phyloP scores from a whole-genome alignment of 2,329 filamentous ascomycete species.

The Trichoderma simmonsii region DNA sequence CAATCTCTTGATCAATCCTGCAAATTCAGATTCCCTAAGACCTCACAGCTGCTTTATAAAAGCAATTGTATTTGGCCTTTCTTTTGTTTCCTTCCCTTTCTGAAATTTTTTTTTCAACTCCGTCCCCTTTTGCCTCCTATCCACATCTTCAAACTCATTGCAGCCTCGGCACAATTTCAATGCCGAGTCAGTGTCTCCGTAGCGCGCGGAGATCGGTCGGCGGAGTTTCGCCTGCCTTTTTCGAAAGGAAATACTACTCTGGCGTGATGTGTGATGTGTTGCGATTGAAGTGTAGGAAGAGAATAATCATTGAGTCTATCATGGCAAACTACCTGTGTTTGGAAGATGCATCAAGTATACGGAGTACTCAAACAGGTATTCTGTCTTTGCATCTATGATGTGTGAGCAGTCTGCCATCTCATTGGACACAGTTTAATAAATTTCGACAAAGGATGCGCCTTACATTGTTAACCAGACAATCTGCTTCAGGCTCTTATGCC shows the following conservation, averaged over 20 bases:
- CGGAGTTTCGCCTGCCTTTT: not conserved
- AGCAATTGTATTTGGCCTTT: not conserved
- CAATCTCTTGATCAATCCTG: not conserved
- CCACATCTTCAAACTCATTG: not conserved
- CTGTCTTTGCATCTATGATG: not conserved
- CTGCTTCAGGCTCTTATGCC: not conserved
- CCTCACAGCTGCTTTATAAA: not conserved
- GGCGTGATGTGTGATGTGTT: not conserved
- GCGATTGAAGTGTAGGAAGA: not conserved
- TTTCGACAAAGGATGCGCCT: not conserved
- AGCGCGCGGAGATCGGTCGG: constrained; percentile 1
- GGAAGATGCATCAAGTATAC: not conserved
- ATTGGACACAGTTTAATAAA: not conserved
- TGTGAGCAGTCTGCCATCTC: not conserved
- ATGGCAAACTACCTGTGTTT: not conserved
- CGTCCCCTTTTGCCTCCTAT: not conserved
- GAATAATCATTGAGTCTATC: not conserved
- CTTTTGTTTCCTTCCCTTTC: not conserved
- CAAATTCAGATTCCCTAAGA: not conserved
- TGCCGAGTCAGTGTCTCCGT: not conserved
- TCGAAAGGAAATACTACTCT: not conserved
- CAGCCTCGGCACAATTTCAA: not conserved
- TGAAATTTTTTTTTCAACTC: not conserved
- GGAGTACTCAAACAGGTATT: not conserved
- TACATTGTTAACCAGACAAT: not conserved